Evolutionary conservation across 208 protist genomes (phyloP).

Genomic region (Crithidia acanthocephali): DNA sequence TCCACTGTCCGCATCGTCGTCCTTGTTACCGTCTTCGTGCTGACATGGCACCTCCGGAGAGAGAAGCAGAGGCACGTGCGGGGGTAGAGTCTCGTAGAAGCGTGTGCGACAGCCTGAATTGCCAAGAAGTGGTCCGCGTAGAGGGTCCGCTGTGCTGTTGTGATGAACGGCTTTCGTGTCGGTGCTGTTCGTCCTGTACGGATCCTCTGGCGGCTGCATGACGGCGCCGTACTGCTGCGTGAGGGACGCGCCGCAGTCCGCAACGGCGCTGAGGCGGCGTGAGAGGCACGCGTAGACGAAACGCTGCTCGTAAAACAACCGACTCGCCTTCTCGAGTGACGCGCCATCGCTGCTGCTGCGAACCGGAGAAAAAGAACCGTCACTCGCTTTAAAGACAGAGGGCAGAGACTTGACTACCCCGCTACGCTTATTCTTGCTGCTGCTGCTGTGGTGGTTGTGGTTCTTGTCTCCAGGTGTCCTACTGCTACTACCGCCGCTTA

Average conservation of each 20-base stretch:
- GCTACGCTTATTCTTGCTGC: too few relatives aligned
- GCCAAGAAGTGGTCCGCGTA: neutral
- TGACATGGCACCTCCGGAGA: slow-evolving; percentile 2
- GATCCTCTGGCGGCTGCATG: too few relatives aligned
- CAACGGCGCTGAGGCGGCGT: slow-evolving; percentile 16
- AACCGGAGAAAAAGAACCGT: too few relatives aligned
- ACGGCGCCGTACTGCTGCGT: neutral
- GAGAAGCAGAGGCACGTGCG: neutral
- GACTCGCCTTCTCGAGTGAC: neutral
- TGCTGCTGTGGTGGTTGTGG: too few relatives aligned
- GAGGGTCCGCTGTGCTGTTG: neutral
- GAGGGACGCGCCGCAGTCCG: neutral
- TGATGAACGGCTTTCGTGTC: neutral
- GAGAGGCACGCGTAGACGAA: slow-evolving; percentile 50
- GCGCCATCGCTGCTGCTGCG: too few relatives aligned
- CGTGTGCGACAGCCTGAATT: slow-evolving; percentile 2
- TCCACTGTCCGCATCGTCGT: neutral
- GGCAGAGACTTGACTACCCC: too few relatives aligned
- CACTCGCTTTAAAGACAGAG: too few relatives aligned
- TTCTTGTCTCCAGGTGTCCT: too few relatives aligned
- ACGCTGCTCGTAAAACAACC: slow-evolving; percentile 35
- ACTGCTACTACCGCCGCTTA: too few relatives aligned
- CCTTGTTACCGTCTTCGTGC: neutral
- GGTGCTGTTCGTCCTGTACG: neutral
- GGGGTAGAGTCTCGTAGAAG: slow-evolving; percentile 13